These are phyloP conservation scores for Musa acuminata DNA, from an alignment of 176 grass and related monocot species.

Conservation along the genomic window DNA sequence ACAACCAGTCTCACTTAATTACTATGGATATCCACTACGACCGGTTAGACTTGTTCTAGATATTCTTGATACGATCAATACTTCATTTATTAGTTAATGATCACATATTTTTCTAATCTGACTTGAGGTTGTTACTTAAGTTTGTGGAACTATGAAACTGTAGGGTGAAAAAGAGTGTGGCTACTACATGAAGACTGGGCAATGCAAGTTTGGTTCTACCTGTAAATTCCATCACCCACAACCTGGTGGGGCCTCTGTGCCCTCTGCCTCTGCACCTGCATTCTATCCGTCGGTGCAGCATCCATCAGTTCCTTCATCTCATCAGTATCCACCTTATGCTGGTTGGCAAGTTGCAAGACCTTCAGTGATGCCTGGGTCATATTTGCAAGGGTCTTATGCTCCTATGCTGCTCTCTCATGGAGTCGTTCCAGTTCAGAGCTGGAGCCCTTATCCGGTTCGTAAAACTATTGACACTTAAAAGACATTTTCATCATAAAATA, in stretches of 20 bases:
- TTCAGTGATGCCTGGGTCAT: conserved; percentile 40
- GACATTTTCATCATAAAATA: background rate
- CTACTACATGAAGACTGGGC: conserved; percentile 36
- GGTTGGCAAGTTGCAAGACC: conserved; percentile 66
- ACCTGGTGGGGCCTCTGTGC: conserved; percentile 7
- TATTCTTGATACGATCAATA: background rate
- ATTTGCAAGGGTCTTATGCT: conserved; percentile 50
- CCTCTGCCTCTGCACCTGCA: conserved; percentile 7
- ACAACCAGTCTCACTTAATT: conserved; percentile 49
- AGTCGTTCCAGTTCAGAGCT: conserved; percentile 68
- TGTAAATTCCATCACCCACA: conserved; percentile 18
- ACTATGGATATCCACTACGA: conserved; percentile 59
- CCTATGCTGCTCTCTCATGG: conserved; percentile 62
- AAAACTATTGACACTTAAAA: background rate
- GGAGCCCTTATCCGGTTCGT: conserved; percentile 83
- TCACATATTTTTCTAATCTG: background rate
- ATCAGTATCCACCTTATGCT: conserved; percentile 56
- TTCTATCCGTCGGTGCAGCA: conserved; percentile 15
- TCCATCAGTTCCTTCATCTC: conserved; percentile 32
- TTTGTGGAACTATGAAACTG: background rate
- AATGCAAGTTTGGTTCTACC: conserved; percentile 27
- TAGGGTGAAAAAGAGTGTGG: conserved; percentile 38
- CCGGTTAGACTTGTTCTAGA: conserved; percentile 27
- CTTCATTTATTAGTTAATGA: background rate
- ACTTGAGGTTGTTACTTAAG: background rate